Evolutionary conservation across 2,329 filamentous ascomycete species (phyloP), one percentile per base, ranked within the genome.

Genomic region (Scedosporium aurantiacum): DNA sequence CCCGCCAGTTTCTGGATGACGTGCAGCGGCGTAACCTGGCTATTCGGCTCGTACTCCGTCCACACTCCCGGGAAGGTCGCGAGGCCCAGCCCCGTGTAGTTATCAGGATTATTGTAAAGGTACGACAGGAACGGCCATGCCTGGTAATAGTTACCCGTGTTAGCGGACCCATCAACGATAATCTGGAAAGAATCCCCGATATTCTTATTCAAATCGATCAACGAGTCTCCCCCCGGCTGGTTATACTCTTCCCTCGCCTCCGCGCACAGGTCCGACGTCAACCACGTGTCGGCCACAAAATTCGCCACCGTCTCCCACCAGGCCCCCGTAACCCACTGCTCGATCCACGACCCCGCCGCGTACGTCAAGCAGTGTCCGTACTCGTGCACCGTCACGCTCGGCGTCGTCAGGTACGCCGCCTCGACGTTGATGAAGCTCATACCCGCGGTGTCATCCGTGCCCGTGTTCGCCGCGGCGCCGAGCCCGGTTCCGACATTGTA

Each of bases 261-360:
- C 2, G 72, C 74, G 64, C 79, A 81, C 2, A 76, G 68, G 0
- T 74, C 67, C 0, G 75, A 78, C 0, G 77, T 79, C 61, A 75
- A 71, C 67, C 77, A 80, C 0, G 74, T 77, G 62, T 81, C 78
- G 3, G 77, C 76, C 4, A 80, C 71, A 69, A 74, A 81, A 63
- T 81, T 78, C 43, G 78, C 78, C 0, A 80, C 68, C 1, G 78
- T 75, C 68, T 81, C 79, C 77, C 77, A 79, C 78, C 78, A 81
- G 3, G 77, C 76, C 0, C 77, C 77, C 0, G 78, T 80, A 2
- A 71, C 70, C 1, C 64, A 67, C 62, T 80, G 78, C 60, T 78
- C 68, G 2, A 80, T 72, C 76, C 76, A 78, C 7, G 70, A 71
- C 4, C 70, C 67, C 62, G 75, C 75, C 16, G 74, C 71, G 61